Percentiles rank a stretch among this genome's conserved stretches.
phyloP scores from a whole-genome alignment of 106 monocot species.

The Allium cepa region DNA sequence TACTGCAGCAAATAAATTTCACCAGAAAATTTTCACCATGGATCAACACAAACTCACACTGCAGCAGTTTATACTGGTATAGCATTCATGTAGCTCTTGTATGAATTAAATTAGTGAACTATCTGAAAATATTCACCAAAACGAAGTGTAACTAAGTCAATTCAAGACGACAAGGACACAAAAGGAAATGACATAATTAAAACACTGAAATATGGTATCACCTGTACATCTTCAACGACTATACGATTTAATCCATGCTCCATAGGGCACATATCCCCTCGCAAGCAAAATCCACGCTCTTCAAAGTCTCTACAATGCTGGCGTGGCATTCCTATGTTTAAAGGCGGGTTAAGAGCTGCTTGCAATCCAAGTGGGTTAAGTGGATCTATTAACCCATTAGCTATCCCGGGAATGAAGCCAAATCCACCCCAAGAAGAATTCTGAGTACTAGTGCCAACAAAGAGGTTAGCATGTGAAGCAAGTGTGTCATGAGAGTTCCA shows the following conservation, averaged over 20 bases:
- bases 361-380: conserved; percentile 63
- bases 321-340: conserved; percentile 73
- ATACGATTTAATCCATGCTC: conserved; percentile 97
- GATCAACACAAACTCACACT: too few species aligned
- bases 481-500: conserved; percentile 72
- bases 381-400: conserved; percentile 69
- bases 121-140: too few species aligned
- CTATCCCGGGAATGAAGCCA: conserved; percentile 86
- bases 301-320: conserved; percentile 97
- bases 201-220: conserved; percentile 5
- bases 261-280: conserved; percentile 99
- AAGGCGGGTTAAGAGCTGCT: conserved; percentile 34
- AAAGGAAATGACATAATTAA: background rate
- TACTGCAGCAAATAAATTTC: too few species aligned
- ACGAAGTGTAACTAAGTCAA: background rate
- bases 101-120: too few species aligned
- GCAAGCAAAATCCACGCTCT: conserved; percentile 90
- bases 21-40: too few species aligned
- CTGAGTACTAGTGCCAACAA: conserved; percentile 46
- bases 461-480: conserved; percentile 49
- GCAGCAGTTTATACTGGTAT: too few species aligned
- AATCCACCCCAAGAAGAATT: conserved; percentile 71
- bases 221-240: conserved; percentile 99
- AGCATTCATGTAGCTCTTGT: too few species aligned
- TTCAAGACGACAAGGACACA: background rate